Evolutionary conservation across 2,329 filamentous ascomycete genomes (phyloP), one percentile per base, ranked within the genome.

Genomic region (Phialophora expanda): DNA sequence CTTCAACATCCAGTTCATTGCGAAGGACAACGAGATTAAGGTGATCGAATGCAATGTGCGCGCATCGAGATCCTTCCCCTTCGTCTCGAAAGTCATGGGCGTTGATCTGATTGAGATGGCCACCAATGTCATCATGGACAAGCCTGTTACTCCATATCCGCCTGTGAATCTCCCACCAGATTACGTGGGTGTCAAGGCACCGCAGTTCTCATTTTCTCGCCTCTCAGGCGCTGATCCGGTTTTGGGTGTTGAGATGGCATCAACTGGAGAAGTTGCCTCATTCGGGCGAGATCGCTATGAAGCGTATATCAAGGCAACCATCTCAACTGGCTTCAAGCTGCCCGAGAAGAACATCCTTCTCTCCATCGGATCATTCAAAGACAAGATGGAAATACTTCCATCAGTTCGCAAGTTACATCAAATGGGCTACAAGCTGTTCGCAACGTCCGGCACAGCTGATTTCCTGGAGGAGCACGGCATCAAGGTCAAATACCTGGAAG

Each of bases 11-110:
- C 95, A 99, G 78, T 98, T 99, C 82, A 99, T 99, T 74, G 95
- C 95, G 74, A 98, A 98, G 83, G 93, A 98, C 78, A 98, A 98
- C 77, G 94, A 98, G 72, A 98, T 99, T 84, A 98, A 98, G 84
- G 95, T 99, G 71, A 99, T 99, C 70, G 95, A 99, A 82, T 98
- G 95, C 81, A 99, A 99, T 75, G 95, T 98, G 67, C 90, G 95
- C 69, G 95, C 95, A 17, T 97, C 95, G 54, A 87, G 95, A 71
- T 98, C 94, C 0, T 97, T 97, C 85, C 95, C 95, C 68, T 99
- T 99, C 76, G 93, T 98, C 17, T 97, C 93, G 70, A 99, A 99
- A 84, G 92, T 96, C 72, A 98, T 97, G 92, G 93, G 93, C 59
- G 91, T 97, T 60, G 94, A 99, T 76, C 85, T 99, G 69, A 97